Base-by-base conservation (phyloP, 495 filamentous ascomycete species). In the Jackrogersella multiformis region DNA sequence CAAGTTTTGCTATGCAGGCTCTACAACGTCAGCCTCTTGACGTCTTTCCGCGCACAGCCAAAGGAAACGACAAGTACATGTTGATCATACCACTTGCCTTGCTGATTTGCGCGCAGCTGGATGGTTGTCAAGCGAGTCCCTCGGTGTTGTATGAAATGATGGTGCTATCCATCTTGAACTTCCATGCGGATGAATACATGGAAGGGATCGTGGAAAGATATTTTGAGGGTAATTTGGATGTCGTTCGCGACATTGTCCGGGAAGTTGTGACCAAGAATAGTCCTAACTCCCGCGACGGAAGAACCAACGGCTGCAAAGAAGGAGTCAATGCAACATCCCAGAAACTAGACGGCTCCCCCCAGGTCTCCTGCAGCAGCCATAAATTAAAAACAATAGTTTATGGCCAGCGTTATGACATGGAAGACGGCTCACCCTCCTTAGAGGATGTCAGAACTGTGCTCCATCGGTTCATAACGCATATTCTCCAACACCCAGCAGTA, bases 171-270 rank as follows among this genome's bases (percentile, higher is more conserved):
- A 44, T 79, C 48, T 59, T 81, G 7, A 77, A 72, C 26, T 80
- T 68, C 54, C 78, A 78, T 36, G 70, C 72, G 3, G 81, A 83
- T 35, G 75, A 78, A 55, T 83, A 71, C 56, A 75, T 83, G 63
- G 73, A 77, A 51, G 34, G 52, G 4, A 56, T 75, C 3, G 51
- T 77, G 12, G 68, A 51, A 26, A 46, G 20, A 18, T 24, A n/a
- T 12, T 21, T 21, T 24, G 12, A 24, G 18, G 42, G 20, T 2
- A 46, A 23, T 46, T 10, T 46, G 13, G 36, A 41, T 16, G n/a
- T 16, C 13, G 18, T 41, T 41, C 36, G 36, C 5, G 8, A 30
- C 28, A 30, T 39, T 13, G 35, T 39, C n/a, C 35, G n/a, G 35
- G 35, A 12, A 15, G 35, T 12, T 39, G 35, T 39, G 8, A 39